Evolutionary conservation across 331 rosid species (phyloP).

Genomic region (Acacia concinna): DNA sequence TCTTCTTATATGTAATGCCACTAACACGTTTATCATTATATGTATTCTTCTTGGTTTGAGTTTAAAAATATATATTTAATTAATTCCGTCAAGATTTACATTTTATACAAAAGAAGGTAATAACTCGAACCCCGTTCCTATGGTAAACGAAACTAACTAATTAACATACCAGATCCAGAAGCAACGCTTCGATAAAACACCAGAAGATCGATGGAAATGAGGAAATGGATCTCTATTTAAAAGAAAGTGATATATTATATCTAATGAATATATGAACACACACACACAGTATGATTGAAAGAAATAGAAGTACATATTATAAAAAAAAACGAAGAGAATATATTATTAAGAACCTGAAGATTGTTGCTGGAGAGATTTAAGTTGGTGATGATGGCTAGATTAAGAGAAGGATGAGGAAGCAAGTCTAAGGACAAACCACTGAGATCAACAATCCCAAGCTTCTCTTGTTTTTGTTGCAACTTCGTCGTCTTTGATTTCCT

Average conservation of each 20-base stretch:
- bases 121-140: no score
- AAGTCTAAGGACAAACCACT: slow-evolving; percentile 72
- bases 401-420: slow-evolving; percentile 57
- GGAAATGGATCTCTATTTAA: neutral
- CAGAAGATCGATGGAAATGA: neutral
- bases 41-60: no score
- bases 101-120: neutral
- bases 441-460: slow-evolving; percentile 60
- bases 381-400: slow-evolving; percentile 56
- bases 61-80: no score
- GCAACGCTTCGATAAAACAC: neutral
- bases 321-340: no score
- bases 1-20: no score
- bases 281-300: neutral
- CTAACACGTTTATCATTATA: no score
- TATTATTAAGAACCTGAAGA: slow-evolving; percentile 66
- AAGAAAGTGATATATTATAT: neutral
- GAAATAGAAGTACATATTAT: neutral
- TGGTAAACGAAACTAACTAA: neutral
- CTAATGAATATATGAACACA: neutral
- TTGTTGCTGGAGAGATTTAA: slow-evolving; percentile 84
- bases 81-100: no score
- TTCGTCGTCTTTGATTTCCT: neutral
- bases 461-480: slow-evolving; percentile 33
- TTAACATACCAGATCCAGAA: neutral